Conservation (phyloP, 345 rosid genomes). For the Abelmoschus esculentus region DNA sequence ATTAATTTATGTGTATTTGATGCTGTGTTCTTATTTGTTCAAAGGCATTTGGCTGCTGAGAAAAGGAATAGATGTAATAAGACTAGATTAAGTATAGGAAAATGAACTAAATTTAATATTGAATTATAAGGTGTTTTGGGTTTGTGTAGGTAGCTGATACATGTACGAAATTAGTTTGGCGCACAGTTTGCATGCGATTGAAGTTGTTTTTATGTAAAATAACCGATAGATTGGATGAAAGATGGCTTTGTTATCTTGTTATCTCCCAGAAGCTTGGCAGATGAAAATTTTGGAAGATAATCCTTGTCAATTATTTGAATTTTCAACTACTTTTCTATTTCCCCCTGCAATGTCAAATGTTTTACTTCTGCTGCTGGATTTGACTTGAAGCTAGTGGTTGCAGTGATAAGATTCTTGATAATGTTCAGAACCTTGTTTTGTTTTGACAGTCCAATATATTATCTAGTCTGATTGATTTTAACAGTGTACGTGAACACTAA, state of each 20-base stretch:
- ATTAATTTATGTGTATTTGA: background rate
- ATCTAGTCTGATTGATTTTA: background rate
- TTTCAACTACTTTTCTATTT: background rate
- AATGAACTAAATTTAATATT: background rate
- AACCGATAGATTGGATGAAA: background rate
- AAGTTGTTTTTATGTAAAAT: background rate
- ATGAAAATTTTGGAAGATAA: too few relatives aligned
- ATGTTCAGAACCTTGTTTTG: background rate
- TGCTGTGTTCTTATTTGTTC: background rate
- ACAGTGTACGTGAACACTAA: background rate
- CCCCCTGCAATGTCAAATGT: background rate
- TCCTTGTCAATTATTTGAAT: background rate
- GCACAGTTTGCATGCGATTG: background rate
- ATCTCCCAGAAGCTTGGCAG: background rate
- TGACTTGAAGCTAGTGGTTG: background rate
- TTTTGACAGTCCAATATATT: background rate
- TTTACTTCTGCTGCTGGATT: background rate
- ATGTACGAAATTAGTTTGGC: background rate
- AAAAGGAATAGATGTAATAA: background rate
- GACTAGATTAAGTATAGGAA: background rate
- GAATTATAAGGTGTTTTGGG: background rate
- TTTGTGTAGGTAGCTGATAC: background rate
- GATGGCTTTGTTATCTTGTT: background rate
- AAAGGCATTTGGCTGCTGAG: conserved; percentile 4
- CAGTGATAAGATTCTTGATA: background rate